phyloP scores from a whole-genome alignment of 306 rosid species.

The Oemleria cerasiformis region DNA sequence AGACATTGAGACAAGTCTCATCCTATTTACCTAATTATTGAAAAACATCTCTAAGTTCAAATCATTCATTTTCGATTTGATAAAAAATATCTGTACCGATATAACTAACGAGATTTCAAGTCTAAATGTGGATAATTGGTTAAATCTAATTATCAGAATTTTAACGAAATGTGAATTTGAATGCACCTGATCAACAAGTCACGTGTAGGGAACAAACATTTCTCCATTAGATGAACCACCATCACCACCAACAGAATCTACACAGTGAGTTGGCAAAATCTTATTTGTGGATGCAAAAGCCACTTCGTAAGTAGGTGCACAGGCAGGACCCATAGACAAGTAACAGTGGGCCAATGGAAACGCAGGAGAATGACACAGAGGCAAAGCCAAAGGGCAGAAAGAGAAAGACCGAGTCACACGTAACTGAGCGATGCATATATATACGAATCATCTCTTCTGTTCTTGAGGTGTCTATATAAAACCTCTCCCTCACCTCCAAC shows the following conservation, averaged over 20 bases:
- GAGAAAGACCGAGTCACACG: conserved; percentile 30
- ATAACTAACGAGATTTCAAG: no score
- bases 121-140: no score
- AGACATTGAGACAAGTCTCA: no score
- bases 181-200: no score
- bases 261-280: conserved; percentile 8
- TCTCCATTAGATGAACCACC: neutral
- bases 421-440: neutral
- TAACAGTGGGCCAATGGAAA: neutral
- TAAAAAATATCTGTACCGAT: no score
- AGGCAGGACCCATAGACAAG: neutral
- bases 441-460: neutral
- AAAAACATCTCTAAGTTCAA: no score
- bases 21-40: no score
- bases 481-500: neutral
- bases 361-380: neutral
- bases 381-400: neutral
- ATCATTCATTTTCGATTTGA: no score
- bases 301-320: neutral
- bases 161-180: no score
- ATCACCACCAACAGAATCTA: neutral
- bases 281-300: neutral
- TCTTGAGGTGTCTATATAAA: neutral
- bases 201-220: neutral
- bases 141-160: no score